Evolutionary conservation across 768 basidiomycete species (phyloP), one percentile per base, ranked within the genome.

Genomic region (Tulasnella sp.): DNA sequence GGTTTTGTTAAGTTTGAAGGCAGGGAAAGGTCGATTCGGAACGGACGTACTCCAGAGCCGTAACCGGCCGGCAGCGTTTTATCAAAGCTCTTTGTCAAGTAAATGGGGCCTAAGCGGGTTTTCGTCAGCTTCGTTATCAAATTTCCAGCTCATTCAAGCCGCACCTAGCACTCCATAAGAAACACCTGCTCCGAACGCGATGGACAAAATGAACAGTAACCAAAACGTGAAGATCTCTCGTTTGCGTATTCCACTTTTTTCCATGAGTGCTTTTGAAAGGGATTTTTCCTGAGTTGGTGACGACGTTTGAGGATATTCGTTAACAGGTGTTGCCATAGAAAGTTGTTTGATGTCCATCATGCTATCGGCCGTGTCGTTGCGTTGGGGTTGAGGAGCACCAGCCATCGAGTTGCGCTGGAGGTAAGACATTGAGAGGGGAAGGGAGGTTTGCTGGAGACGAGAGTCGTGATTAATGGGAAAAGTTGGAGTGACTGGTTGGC

Each of bases 221-320:
- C 72, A 72, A 22, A 72, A 72, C 38, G 72, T 42, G 45, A 72
- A n/a, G 72, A 72, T 52, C 40, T 72, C 72, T 37, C 39, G 36
- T 17, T 42, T 70, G 68, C 68, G 68, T 34, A 37, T 70, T n/a
- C 15, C 64, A n/a, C 11, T 37, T 19, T 38, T 22, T 37, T 70
- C 39, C n/a, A 29, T 15, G 36, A 70, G 68, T n/a, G 22, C 11
- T 7, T 29, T 58, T 6, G 54, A n/a, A 58, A 31, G 29, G 29
- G 36, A 38, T n/a, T 70, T 70, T 38, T 70, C 37, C 17, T 42
- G 17, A 12, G 68, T n/a, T 8, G 29, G 34, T 38, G 68, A 38
- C 37, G 36, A 11, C 9, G 14, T n/a, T 70, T 70, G 37, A 29
- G 36, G 68, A 38, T 34, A n/a, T 36, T 70, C 37, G 22, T 31